Conservation (phyloP, 352 stramenopile species). For the Phytophthora niederhauseri region DNA sequence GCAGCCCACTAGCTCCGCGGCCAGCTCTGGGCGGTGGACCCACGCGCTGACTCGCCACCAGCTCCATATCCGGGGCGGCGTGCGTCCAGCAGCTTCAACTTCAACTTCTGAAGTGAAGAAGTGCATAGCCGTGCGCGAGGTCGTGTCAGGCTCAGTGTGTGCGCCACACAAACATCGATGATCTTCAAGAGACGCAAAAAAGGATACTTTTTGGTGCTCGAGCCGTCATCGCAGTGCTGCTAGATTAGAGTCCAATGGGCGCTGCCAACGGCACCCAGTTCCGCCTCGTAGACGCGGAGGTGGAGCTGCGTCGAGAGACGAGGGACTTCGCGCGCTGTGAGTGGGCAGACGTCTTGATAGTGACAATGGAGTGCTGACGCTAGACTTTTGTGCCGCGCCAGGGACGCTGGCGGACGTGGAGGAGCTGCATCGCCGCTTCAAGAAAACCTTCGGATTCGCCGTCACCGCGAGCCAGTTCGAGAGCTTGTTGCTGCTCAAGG, state of each 20-base stretch:
- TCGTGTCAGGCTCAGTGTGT: slow-evolving; percentile 1
- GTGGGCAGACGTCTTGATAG: not conserved
- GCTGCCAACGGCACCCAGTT: slow-evolving; percentile 56
- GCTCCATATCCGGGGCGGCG: not conserved
- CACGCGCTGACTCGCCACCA: not conserved
- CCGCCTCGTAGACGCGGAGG: slow-evolving; percentile 56
- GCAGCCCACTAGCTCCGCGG: not conserved
- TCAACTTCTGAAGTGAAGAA: slow-evolving; percentile 19
- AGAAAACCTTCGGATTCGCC: slow-evolving; percentile 76
- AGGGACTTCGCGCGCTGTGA: slow-evolving; percentile 81
- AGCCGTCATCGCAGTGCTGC: not conserved
- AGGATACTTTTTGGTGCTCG: slow-evolving; percentile 24
- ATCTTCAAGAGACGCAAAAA: slow-evolving; percentile 28
- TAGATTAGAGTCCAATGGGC: too few species aligned
- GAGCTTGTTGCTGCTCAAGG: slow-evolving; percentile 68
- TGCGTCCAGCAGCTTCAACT: slow-evolving; percentile 14
- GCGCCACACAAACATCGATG: slow-evolving; percentile 14
- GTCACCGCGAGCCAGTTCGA: slow-evolving; percentile 83
- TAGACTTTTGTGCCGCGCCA: slow-evolving; percentile 19
- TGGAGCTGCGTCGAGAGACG: slow-evolving; percentile 75
- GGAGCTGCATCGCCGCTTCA: slow-evolving; percentile 65
- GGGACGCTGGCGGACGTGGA: slow-evolving; percentile 73
- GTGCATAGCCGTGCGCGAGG: not conserved
- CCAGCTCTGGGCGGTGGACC: not conserved
- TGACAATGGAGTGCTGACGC: not conserved